Evolutionary conservation across 2,329 filamentous ascomycete genomes (phyloP), one percentile per base, ranked within the genome.

Genomic region (Aspergillus flavus): DNA sequence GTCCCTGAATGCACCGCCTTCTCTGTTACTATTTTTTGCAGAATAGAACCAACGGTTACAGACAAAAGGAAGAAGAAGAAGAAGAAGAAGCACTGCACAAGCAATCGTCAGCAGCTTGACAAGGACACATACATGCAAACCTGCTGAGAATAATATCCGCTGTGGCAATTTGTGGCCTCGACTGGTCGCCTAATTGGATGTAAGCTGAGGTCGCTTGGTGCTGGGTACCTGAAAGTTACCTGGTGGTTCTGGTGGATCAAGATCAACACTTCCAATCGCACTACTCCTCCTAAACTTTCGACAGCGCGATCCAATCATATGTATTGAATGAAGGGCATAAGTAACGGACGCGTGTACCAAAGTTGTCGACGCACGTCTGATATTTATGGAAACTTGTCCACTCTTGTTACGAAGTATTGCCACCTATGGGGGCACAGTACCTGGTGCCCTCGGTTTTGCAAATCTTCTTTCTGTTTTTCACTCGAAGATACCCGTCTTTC

Each of bases 131-230:
- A 26, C 56, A 41, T 41, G 19, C 39, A 41, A 39, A 41, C 7
- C 39, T 14, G 26, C 45, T 50, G 57, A 48, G 26, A 39, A 16
- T 14, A 50, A n/a, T 54, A 9, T n/a, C 46, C 21, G 48, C 58
- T n/a, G 58, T 60, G 58, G 58, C 58, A 60, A 60, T 60, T 32
- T 23, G 46, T 43, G 50, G 50, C 26, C 19, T 45, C 32, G 16
- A 41, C 32, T 36, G 36, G 52, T 11, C 30, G 34, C 52, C 30
- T 39, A 36, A 55, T 39, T 55, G 32, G 57, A 50, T 39, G 34
- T 16, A 30, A 58, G 43, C 28, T 34, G 46, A 48, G 39, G 28
- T 26, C 57, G 14, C 10, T 32, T 36, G 32, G 32, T 54, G 16
- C 48, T 36, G 16, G 50, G 52, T 54, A 54, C 52, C 52, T 55